Base-by-base conservation (phyloP, 2,329 filamentous ascomycete species). In the Colletotrichum sp. region DNA sequence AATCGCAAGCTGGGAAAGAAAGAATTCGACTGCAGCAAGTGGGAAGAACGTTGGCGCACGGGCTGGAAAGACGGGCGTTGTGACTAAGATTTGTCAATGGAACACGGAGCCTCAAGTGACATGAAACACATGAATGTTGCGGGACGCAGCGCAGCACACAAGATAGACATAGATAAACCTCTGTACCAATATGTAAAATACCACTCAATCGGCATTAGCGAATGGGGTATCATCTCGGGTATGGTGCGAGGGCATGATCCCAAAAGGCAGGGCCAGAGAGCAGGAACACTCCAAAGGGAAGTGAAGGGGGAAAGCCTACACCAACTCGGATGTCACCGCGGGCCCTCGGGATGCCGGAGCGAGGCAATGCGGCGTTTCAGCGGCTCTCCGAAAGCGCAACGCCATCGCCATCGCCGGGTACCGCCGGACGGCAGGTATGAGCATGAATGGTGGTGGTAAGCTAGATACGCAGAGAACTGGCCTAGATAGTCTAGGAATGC, bases 31-130 rank as follows among this genome's bases (percentile, higher is more conserved):
- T 99, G 97, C 86, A 89, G 88, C 71, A 91, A 89, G 81, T 99
- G 97, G 96, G 93, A 98, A 84, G 95, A 99, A 89, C 91, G 97
- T 84, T 99, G 97, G 97, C 90, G 94, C 86, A 97, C 94, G 2
- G 97, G 97, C 0, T 98, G 95, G 93, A 92, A 91, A 83, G 93
- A 93, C 81, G 92, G 92, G 34, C 88, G 90, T 4, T 93, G 92
- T 80, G 91, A 92, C 78, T 92, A 26, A 72, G 21, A 24, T 18
- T 6, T 8, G 62, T 18, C 9, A 52, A 36, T 49, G 18, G 24
- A 24, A 18, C 18, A 16, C 8, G 59, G 13, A 44, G n/a, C 16
- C 44, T 15, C 9, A 49, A 63, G 36, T 12, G 13, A 21, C 30
- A 6, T 60, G n/a, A 28, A 32, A 34, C 28, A 32, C 59, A 15